These are phyloP conservation scores for Colletotrichum sp. DNA, from an alignment of 2,329 filamentous ascomycete genomes.

Conservation along the genomic window DNA sequence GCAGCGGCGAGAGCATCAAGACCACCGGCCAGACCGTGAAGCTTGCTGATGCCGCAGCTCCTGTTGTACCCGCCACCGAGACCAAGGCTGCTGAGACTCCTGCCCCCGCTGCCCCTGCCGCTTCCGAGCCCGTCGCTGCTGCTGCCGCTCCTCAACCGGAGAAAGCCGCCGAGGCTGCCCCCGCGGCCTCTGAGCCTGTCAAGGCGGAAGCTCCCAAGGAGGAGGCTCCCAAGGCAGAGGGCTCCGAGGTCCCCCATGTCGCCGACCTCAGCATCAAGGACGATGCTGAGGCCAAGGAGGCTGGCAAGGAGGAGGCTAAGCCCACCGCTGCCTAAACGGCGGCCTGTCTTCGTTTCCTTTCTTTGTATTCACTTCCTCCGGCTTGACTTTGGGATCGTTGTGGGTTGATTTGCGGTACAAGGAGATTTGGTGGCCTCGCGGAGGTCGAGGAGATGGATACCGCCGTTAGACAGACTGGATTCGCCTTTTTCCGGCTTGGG, in stretches of 20 bases:
- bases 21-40: conserved; percentile 35
- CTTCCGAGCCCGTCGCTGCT: not conserved
- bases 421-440: not conserved
- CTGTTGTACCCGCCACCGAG: conserved; percentile 20
- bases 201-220: not conserved
- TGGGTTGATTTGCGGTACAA: not conserved
- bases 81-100: conserved; percentile 21
- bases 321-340: not conserved
- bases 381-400: not conserved
- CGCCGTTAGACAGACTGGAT: not conserved
- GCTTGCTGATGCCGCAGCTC: conserved; percentile 25
- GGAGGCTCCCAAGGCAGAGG: conserved; percentile 15
- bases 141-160: not conserved
- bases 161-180: not conserved
- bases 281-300: conserved; percentile 1
- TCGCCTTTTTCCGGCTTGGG: not conserved
- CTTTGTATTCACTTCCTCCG: not conserved
- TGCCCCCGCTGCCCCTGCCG: not conserved
- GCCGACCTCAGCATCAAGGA: conserved; percentile 15
- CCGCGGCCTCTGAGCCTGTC: conserved; percentile 1
- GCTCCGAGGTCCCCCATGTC: not conserved
- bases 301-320: conserved; percentile 6
- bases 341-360: not conserved
- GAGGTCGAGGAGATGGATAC: not conserved
- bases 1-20: conserved; percentile 60